Base-by-base conservation (phyloP, 352 stramenopile species). In the Pythium sukuiense region DNA sequence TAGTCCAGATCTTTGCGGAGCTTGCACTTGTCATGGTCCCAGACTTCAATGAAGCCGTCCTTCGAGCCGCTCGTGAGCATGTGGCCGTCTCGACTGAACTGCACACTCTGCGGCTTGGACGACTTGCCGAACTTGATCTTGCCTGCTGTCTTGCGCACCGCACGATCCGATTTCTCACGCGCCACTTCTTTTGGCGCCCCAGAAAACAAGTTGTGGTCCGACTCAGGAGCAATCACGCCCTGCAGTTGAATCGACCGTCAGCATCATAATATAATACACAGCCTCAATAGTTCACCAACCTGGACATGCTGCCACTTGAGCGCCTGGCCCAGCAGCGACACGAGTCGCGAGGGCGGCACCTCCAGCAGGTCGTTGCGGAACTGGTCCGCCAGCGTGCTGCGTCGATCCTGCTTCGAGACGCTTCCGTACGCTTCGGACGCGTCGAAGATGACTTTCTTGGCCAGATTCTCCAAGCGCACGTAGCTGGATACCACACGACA, bases 11-110 rank as follows among this genome's bases (percentile, higher is more conserved):
- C 94, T 66, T 94, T 97, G 20, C 89, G 79, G 54, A 97, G 64
- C 39, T 85, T 88, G 65, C 89, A 96, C 53, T 95, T 96, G 48
- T 97, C 89, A 63, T 83, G 76, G 74, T 98, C 90, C 93, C 93
- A 99, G 43, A 97, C 84, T 71, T 99, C 96, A 35, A 99, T 85
- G 64, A 99, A 96, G 6, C 94, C 95, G 72, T 99, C 96, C 49
- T 96, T 97, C 0, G 89, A 89, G n/a, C 93, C 94, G 4, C 92
- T 98, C 9, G 98, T 86, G 4, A 99, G 78, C 72, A 93, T 91
- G 20, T 77, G 76, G 27, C 90, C 92, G 64, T 98, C 89, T 0
- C 82, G 77, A 75, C 88, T 91, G 72, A 99, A 99, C 49, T 86
- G 76, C 9, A 82, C 85, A 41, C 77, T 91, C 64, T 97, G 87